Evolutionary conservation across 176 grass and related monocot species (phyloP), one percentile per base, ranked within the genome.

Genomic region (Areca catechu): DNA sequence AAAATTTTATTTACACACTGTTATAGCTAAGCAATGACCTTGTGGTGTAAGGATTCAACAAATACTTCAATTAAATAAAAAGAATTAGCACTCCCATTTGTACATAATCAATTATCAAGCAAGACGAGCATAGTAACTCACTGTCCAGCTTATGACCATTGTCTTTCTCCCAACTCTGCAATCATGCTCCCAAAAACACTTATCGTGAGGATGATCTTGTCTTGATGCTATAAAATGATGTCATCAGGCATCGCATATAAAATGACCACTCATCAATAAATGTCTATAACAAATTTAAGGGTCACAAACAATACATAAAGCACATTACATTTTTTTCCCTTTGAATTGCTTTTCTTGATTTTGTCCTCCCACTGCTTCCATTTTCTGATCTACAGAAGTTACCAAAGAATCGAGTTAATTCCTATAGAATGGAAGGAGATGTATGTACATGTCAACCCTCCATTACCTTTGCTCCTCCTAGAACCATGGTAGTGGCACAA

Each of bases 401-500:
- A 43, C 34, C 34, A 43, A 43, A 43, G 3, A 14, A 43, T 43
- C 0, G 34, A 43, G 9, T 43, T 10, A 43, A 2, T 43, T 43
- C 34, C 9, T 43, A 43, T 43, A 43, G 34, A 10, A 43, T 12
- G 10, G 10, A 43, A 14, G 34, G 34, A 43, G 7, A 43, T 43
- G 34, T 43, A 43, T 43, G 34, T 43, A 10, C 34, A 14, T 43
- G 34, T 43, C 34, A 14, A 43, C 7, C 34, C 34, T 14, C 34
- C 34, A 43, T 14, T 85, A 87, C 86, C 80, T 90, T 84, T 23
- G 80, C 91, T 48, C 71, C 77, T 60, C 74, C 71, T 78, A 95
- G 74, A 67, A 87, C 77, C 79, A 95, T 90, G 77, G 91, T 95
- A 29, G 83, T 53, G 63, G 80, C 86, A 7, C 82, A 90, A 54